A percentile compares a stretch with the other conserved stretches of the same genome.
Conservation (phyloP, 345 rosid species). For the Eucalyptus regnans region DNA sequence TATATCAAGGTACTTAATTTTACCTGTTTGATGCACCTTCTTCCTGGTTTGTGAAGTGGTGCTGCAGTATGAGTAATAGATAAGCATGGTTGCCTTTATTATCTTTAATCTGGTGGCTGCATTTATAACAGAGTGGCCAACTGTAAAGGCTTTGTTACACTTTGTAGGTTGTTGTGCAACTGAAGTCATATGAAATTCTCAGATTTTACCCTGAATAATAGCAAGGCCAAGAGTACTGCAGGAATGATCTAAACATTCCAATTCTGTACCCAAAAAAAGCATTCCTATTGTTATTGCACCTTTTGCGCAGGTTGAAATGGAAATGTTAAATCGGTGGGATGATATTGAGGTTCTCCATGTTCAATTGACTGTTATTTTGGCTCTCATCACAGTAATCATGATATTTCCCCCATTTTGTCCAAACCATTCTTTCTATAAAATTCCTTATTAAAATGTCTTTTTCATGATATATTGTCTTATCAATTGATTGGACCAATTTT, state of each 20-base stretch:
- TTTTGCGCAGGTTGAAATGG: background rate
- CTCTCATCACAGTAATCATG: background rate
- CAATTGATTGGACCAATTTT: background rate
- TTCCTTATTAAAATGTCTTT: background rate
- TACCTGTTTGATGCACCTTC: background rate
- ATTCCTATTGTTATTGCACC: background rate
- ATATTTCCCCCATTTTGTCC: background rate
- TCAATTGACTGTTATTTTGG: background rate
- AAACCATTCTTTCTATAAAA: background rate
- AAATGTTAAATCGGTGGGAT: background rate
- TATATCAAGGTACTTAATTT: background rate
- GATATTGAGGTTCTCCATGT: background rate
- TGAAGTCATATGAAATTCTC: background rate
- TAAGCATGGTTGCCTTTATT: background rate
- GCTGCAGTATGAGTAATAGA: background rate
- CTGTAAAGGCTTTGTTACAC: background rate
- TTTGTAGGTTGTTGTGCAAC: background rate
- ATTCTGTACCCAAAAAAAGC: background rate
- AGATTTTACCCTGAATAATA: background rate
- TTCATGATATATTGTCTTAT: background rate
- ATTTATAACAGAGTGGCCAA: background rate
- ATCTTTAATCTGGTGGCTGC: background rate
- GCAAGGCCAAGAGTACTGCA: background rate
- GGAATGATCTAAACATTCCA: background rate
- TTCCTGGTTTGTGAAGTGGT: background rate